Evolutionary conservation across 805 yeast genomes (phyloP).

Genomic region (Candida taoyuanica): DNA sequence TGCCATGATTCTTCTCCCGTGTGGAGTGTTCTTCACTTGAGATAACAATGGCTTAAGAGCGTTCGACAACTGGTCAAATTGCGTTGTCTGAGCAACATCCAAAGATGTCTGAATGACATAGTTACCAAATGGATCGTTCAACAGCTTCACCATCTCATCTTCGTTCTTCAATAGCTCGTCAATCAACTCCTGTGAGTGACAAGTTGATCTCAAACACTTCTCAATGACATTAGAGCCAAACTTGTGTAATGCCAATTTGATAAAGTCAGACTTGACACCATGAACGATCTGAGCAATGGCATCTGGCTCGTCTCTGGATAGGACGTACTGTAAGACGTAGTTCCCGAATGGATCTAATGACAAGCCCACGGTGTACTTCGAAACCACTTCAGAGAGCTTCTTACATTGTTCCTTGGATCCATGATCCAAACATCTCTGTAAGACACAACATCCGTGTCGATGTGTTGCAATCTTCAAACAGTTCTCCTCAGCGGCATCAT

Average conservation of each 20-base stretch:
- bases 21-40: conserved; percentile 84
- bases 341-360: conserved; percentile 94
- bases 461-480: conserved; percentile 86
- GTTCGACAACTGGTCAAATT: conserved; percentile 51
- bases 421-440: conserved; percentile 91
- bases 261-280: conserved; percentile 30
- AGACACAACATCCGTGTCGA: conserved; percentile 95
- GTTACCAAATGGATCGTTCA: conserved; percentile 91
- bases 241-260: conserved; percentile 72
- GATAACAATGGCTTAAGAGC: conserved; percentile 70
- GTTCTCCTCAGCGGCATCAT: conserved; percentile 72
- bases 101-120: conserved; percentile 91
- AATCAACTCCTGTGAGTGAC: conserved; percentile 43
- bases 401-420: conserved; percentile 69
- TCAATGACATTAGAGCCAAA: conserved; percentile 94
- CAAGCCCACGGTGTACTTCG: conserved; percentile 60
- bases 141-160: conserved; percentile 40
- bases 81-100: conserved; percentile 46
- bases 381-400: conserved; percentile 62
- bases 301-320: conserved; percentile 38
- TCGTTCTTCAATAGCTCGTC: conserved; percentile 41
- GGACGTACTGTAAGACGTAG: conserved; percentile 92
- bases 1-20: conserved; percentile 87
- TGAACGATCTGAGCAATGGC: conserved; percentile 31
- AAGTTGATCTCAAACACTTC: conserved; percentile 60